A percentile compares a stretch with the other conserved stretches of the same genome.
Conservation (phyloP, 2,329 filamentous ascomycete genomes). For the Epichloe sp. region DNA sequence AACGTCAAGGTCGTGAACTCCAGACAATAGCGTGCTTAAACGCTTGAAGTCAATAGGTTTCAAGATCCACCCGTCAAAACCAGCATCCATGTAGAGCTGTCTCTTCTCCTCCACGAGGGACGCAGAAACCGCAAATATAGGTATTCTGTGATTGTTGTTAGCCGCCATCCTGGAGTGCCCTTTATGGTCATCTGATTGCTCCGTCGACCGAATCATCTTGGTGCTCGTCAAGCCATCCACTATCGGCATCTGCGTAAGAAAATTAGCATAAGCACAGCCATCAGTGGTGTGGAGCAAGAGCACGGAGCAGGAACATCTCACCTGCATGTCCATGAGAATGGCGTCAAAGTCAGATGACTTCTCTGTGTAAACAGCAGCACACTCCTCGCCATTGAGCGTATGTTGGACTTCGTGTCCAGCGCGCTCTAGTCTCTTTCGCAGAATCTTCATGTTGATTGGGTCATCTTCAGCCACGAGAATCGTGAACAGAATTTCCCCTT, state of each 20-base stretch:
- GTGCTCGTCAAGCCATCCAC: constrained; percentile 73
- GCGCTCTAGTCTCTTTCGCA: constrained; percentile 69
- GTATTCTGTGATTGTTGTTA: constrained; percentile 55
- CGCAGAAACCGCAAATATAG: constrained; percentile 79
- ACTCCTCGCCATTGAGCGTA: constrained; percentile 76
- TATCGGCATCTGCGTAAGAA: constrained; percentile 65
- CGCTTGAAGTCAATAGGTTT: constrained; percentile 78
- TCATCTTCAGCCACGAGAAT: constrained; percentile 81
- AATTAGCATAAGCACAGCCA: neutral
- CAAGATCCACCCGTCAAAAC: constrained; percentile 84
- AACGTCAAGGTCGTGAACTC: constrained; percentile 48
- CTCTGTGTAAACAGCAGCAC: constrained; percentile 56
- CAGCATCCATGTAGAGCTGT: constrained; percentile 57
- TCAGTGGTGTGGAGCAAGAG: neutral
- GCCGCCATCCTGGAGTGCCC: constrained; percentile 45
- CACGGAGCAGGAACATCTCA: constrained; percentile 26
- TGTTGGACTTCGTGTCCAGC: constrained; percentile 57
- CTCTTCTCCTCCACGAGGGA: constrained; percentile 60
- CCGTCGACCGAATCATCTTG: constrained; percentile 67
- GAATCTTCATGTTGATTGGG: constrained; percentile 71
- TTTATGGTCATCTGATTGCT: constrained; percentile 36
- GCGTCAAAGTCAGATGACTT: constrained; percentile 55
- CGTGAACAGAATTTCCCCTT: constrained; percentile 26
- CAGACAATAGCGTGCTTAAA: constrained; percentile 53
- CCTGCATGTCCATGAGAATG: constrained; percentile 88